These are phyloP conservation scores for Tricholoma saponaceum DNA, from an alignment of 768 basidiomycete genomes.

Conservation along the genomic window DNA sequence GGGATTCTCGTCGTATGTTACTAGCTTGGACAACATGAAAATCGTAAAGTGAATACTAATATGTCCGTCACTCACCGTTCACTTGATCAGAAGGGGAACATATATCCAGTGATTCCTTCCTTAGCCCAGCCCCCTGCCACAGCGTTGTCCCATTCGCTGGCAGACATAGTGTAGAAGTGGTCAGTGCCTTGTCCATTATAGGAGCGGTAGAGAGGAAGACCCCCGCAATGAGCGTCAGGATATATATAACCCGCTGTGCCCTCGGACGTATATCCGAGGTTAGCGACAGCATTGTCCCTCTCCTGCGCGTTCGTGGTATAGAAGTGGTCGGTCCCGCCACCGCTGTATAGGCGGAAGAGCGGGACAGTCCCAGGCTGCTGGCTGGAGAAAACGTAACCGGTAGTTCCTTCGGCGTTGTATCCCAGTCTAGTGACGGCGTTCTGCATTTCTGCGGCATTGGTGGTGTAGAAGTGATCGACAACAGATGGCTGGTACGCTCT, in stretches of 20 bases:
- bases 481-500: neutral
- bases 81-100: neutral
- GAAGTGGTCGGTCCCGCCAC: no score
- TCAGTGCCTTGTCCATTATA: neutral
- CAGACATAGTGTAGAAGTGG: neutral
- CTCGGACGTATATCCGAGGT: neutral
- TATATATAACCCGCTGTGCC: neutral
- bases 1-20: neutral
- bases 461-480: conserved; percentile 13
- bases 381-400: conserved; percentile 7
- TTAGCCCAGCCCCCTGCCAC: neutral
- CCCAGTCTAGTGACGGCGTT: conserved; percentile 9
- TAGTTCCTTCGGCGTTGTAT: conserved; percentile 11
- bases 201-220: neutral
- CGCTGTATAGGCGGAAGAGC: no score
- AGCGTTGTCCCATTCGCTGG: neutral
- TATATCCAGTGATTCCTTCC: neutral
- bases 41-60: neutral
- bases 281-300: no score
- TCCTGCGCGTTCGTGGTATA: no score
- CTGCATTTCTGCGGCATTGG: conserved; percentile 7
- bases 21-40: neutral
- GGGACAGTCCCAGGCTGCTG: no score
- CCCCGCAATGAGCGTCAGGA: neutral
- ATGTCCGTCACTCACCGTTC: neutral